Conservation (phyloP, 2,329 filamentous ascomycete genomes). For the Sporothrix pallida region DNA sequence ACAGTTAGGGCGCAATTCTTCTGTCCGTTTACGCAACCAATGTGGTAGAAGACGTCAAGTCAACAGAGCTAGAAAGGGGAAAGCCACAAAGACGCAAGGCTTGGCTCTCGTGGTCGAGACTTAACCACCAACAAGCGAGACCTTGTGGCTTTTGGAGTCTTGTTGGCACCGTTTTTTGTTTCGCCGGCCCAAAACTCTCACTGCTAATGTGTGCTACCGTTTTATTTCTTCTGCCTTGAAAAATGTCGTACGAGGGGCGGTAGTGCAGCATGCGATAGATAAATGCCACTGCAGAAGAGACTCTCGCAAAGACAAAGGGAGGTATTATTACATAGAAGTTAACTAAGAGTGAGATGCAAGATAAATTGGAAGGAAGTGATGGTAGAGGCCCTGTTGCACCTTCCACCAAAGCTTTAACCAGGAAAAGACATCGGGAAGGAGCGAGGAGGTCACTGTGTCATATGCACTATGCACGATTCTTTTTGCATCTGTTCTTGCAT, state of each 20-base stretch:
- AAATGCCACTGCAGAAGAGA: slow-evolving; percentile 3
- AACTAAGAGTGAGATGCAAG: not conserved
- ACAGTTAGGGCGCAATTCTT: not conserved
- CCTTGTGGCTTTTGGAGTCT: not conserved
- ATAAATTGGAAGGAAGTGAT: not conserved
- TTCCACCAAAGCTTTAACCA: too few species aligned
- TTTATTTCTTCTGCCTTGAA: slow-evolving; percentile 1
- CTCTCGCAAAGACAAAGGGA: not conserved
- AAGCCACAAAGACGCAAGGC: not conserved
- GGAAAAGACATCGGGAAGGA: not conserved
- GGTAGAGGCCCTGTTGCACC: not conserved
- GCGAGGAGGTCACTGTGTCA: not conserved
- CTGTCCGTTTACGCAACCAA: slow-evolving; percentile 8
- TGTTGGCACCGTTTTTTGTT: not conserved
- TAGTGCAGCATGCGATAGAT: not conserved
- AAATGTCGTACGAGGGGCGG: not conserved
- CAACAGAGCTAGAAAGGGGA: not conserved
- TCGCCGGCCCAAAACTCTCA: not conserved
- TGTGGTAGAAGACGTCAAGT: not conserved
- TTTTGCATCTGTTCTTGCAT: not conserved
- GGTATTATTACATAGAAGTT: too few species aligned
- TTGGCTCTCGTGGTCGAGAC: slow-evolving; percentile 16
- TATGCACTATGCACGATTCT: slow-evolving; percentile 12
- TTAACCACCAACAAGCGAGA: not conserved
- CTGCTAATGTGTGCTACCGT: not conserved